Evolutionary conservation across 805 yeast species (phyloP).

Genomic region (Sugiyamaella floridensis): DNA sequence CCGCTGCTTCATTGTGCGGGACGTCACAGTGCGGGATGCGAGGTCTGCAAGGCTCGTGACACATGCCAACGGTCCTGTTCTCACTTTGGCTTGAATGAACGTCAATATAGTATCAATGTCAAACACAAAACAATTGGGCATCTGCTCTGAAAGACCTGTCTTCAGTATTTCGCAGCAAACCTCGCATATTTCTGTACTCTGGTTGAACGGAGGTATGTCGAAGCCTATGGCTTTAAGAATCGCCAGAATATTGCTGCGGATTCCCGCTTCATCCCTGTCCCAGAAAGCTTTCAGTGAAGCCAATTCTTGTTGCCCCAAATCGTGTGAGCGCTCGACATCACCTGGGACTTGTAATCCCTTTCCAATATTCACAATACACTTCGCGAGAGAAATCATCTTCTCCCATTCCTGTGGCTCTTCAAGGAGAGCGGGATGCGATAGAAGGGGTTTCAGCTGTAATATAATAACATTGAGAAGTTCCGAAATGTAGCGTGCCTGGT

Average conservation of each 20-base stretch:
- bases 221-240: conserved; percentile 35
- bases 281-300: conserved; percentile 17
- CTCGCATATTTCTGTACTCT: conserved; percentile 50
- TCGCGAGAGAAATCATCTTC: conserved; percentile 46
- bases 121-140: conserved; percentile 63
- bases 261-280: conserved; percentile 23
- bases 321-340: conserved; percentile 35
- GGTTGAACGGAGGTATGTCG: conserved; percentile 26
- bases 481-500: conserved; percentile 31
- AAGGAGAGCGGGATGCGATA: conserved; percentile 4
- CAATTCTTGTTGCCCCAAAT: conserved; percentile 24
- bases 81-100: conserved; percentile 34
- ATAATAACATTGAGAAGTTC: conserved; percentile 26
- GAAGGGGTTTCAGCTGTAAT: conserved; percentile 6
- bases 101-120: conserved; percentile 35
- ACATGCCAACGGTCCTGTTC: conserved; percentile 19
- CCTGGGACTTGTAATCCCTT: conserved; percentile 58
- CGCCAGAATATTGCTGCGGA: conserved; percentile 39
- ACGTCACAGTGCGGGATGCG: conserved; percentile 24
- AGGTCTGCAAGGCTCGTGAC: conserved; percentile 24
- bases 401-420: conserved; percentile 21
- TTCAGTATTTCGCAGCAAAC: conserved; percentile 56
- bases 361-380: conserved; percentile 64
- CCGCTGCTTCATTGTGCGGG: conserved; percentile 2
- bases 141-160: conserved; percentile 54